Evolutionary conservation across 768 basidiomycete species (phyloP).

Genomic region (Mycena amicta): DNA sequence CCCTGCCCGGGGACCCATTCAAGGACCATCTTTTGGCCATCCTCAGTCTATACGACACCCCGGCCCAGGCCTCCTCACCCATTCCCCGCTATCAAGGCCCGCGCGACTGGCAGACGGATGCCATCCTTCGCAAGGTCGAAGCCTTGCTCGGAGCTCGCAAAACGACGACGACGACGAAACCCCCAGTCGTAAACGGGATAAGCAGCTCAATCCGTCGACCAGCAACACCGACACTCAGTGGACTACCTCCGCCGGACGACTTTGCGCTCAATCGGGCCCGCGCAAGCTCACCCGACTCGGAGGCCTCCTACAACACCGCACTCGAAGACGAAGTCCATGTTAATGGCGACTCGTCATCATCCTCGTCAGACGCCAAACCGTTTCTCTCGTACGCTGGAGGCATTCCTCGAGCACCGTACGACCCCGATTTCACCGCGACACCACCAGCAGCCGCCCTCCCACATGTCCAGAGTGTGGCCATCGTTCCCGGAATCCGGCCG

Average conservation of each 20-base stretch:
- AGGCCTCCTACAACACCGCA: conserved; percentile 8
- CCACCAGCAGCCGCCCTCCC: neutral
- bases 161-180: neutral
- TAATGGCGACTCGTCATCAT: neutral
- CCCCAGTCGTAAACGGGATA: conserved; percentile 3
- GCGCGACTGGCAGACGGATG: conserved; percentile 53
- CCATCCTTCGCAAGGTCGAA: conserved; percentile 21
- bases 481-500: conserved; percentile 3
- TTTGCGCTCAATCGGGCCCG: neutral
- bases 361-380: neutral
- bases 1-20: conserved; percentile 42
- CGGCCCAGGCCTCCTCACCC: conserved; percentile 44
- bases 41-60: conserved; percentile 55
- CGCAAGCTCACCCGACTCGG: conserved; percentile 5
- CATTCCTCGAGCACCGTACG: neutral
- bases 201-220: neutral
- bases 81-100: conserved; percentile 53
- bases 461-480: conserved; percentile 21
- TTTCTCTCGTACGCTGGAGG: neutral
- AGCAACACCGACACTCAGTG: conserved; percentile 2
- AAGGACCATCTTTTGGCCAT: conserved; percentile 54
- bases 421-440: neutral
- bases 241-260: neutral
- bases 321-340: conserved; percentile 1
- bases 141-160: conserved; percentile 14